Conservation (phyloP, 163 green algal species). For the Coccomyxa subellipsoidea region DNA sequence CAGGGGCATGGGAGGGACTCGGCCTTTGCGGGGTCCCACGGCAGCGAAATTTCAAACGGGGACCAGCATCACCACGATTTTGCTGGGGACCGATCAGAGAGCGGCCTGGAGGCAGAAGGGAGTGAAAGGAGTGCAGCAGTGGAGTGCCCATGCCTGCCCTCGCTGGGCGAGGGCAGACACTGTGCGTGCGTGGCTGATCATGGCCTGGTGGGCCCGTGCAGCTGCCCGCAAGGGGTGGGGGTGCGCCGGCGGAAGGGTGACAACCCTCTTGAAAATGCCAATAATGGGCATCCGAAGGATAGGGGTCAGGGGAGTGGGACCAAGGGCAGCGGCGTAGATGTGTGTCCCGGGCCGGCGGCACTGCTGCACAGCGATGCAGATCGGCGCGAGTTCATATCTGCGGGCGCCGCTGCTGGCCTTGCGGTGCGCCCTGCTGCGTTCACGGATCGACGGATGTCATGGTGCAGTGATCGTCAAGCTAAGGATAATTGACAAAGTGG, state of each 20-base stretch:
- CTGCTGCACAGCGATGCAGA: conserved; percentile 51
- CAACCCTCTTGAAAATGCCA: too few relatives aligned
- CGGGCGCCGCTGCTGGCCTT: conserved; percentile 80
- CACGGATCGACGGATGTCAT: too few relatives aligned
- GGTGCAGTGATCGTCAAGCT: background rate
- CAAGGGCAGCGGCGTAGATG: background rate
- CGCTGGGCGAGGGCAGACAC: background rate
- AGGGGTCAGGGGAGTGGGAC: background rate
- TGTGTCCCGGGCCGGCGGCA: background rate
- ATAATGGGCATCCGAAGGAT: background rate
- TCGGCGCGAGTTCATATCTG: conserved; percentile 84
- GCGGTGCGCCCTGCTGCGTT: conserved; percentile 33
- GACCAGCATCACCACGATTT: too few relatives aligned
- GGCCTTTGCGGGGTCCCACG: background rate
- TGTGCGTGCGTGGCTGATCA: background rate
- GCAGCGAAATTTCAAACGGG: background rate
- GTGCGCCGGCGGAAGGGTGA: background rate
- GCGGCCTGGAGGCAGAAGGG: background rate
- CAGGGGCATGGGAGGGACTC: background rate
- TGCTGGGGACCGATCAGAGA: background rate
- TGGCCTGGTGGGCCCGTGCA: background rate
- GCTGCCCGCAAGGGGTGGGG: background rate
- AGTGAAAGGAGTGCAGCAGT: background rate
- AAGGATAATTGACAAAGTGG: background rate
- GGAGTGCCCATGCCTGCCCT: background rate